These are phyloP conservation scores for Sclerotinia glacialis DNA, from an alignment of 2,329 filamentous ascomycete species.

Conservation along the genomic window DNA sequence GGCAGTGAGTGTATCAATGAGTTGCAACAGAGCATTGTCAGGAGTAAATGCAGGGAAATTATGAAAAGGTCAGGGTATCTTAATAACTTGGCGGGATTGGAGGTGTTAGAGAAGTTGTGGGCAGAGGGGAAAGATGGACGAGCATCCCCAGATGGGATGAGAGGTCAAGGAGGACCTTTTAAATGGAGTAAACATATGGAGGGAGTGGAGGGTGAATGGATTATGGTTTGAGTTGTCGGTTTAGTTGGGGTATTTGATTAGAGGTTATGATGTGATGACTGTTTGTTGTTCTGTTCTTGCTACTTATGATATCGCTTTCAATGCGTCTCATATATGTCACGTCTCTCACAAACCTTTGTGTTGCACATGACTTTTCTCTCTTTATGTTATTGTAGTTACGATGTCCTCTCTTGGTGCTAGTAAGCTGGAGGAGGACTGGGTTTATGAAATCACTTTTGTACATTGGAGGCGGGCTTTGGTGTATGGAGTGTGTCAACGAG, in stretches of 20 bases:
- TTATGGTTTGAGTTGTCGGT: slow-evolving; percentile 55
- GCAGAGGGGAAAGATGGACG: slow-evolving; percentile 34
- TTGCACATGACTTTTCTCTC: not conserved
- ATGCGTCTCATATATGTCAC: not conserved
- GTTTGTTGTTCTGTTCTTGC: not conserved
- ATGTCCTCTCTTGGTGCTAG: not conserved
- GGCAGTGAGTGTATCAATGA: slow-evolving; percentile 86
- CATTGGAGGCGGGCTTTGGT: not conserved
- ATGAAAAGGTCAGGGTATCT: slow-evolving; percentile 87
- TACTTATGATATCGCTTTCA: not conserved
- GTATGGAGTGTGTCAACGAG: not conserved
- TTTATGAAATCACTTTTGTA: not conserved
- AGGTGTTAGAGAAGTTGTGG: slow-evolving; percentile 85
- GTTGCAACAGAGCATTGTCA: slow-evolving; percentile 73
- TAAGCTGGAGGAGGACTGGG: not conserved
- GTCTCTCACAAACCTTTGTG: not conserved
- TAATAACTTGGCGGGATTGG: slow-evolving; percentile 84
- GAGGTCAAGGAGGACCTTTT: slow-evolving; percentile 30
- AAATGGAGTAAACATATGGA: slow-evolving; percentile 38
- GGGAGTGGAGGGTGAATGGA: slow-evolving; percentile 59
- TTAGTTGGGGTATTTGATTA: not conserved
- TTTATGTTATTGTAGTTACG: slow-evolving; percentile 1
- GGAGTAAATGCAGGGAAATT: slow-evolving; percentile 78
- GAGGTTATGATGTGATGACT: not conserved
- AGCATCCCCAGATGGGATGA: slow-evolving; percentile 5